Evolutionary conservation across 2,329 filamentous ascomycete genomes (phyloP).

Genomic region (Biscogniauxia sp.): DNA sequence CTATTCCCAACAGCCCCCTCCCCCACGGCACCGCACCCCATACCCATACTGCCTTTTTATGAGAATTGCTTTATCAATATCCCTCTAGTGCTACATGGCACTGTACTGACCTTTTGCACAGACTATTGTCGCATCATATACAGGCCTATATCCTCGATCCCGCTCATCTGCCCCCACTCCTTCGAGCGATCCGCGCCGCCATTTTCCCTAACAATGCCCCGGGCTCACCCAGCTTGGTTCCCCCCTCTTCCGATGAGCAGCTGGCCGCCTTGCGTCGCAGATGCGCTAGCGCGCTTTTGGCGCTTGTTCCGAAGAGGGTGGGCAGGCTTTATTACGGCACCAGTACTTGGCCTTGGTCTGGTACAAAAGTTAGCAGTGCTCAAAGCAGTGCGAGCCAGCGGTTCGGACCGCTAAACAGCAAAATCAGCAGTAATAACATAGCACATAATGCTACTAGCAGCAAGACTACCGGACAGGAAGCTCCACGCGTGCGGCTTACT

Average conservation of each 20-base stretch:
- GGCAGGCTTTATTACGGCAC: slow-evolving; percentile 48
- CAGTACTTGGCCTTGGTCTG: slow-evolving; percentile 34
- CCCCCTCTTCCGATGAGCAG: slow-evolving; percentile 59
- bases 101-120: slow-evolving; percentile 37
- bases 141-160: slow-evolving; percentile 59
- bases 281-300: slow-evolving; percentile 61
- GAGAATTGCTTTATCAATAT: slow-evolving; percentile 24
- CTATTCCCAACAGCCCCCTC: slow-evolving; percentile 17
- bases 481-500: slow-evolving; percentile 25
- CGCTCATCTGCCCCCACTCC: slow-evolving; percentile 61
- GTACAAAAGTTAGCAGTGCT: slow-evolving; percentile 23
- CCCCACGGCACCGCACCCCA: slow-evolving; percentile 26
- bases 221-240: slow-evolving; percentile 59
- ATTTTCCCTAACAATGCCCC: slow-evolving; percentile 85
- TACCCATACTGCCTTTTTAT: slow-evolving; percentile 7
- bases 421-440: slow-evolving; percentile 21
- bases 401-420: slow-evolving; percentile 28
- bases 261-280: slow-evolving; percentile 61
- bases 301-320: slow-evolving; percentile 45
- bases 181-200: slow-evolving; percentile 70
- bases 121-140: slow-evolving; percentile 58
- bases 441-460: slow-evolving; percentile 15
- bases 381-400: slow-evolving; percentile 21
- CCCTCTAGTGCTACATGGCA: slow-evolving; percentile 18
- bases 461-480: slow-evolving; percentile 25